Conservation (phyloP, 768 basidiomycete genomes). For the Floccularia luteovirens region DNA sequence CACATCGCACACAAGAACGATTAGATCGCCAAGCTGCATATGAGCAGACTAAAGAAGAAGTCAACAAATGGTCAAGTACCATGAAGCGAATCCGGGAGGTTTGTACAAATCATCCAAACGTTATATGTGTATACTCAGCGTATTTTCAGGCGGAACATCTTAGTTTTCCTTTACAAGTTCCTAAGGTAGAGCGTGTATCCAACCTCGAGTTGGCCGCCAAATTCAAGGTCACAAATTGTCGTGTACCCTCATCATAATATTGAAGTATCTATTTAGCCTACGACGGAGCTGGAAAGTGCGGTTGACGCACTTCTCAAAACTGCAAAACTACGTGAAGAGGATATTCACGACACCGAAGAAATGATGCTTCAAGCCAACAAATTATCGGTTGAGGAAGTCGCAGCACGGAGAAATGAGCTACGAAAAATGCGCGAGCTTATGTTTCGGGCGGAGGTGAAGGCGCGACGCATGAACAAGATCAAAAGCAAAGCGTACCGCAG, state of each 20-base stretch:
- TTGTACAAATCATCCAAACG: slow-evolving; percentile 6
- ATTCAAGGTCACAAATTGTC: slow-evolving; percentile 56
- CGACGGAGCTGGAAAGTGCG: slow-evolving; percentile 77
- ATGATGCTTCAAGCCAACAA: slow-evolving; percentile 66
- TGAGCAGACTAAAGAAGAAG: slow-evolving; percentile 86
- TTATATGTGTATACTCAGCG: slow-evolving; percentile 3
- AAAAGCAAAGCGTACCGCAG: slow-evolving; percentile 92
- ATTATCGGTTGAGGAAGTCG: slow-evolving; percentile 80
- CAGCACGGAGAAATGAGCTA: slow-evolving; percentile 71
- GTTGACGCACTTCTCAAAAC: slow-evolving; percentile 75
- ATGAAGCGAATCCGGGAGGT: slow-evolving; percentile 92
- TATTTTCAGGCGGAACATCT: slow-evolving; percentile 68
- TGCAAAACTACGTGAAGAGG: slow-evolving; percentile 78
- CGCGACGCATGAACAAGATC: slow-evolving; percentile 87
- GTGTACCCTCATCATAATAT: neutral
- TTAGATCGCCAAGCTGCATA: slow-evolving; percentile 92
- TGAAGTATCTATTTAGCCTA: slow-evolving; percentile 41
- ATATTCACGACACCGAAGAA: slow-evolving; percentile 75
- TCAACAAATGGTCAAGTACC: slow-evolving; percentile 88
- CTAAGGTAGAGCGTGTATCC: slow-evolving; percentile 46
- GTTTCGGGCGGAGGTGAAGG: slow-evolving; percentile 89
- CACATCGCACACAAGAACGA: slow-evolving; percentile 80
- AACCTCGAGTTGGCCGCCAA: slow-evolving; percentile 74
- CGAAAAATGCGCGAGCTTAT: slow-evolving; percentile 87
- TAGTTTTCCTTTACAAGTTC: slow-evolving; percentile 77